Evolutionary conservation across 495 filamentous ascomycete genomes (phyloP).

Genomic region (Talaromyces nanjingensis): DNA sequence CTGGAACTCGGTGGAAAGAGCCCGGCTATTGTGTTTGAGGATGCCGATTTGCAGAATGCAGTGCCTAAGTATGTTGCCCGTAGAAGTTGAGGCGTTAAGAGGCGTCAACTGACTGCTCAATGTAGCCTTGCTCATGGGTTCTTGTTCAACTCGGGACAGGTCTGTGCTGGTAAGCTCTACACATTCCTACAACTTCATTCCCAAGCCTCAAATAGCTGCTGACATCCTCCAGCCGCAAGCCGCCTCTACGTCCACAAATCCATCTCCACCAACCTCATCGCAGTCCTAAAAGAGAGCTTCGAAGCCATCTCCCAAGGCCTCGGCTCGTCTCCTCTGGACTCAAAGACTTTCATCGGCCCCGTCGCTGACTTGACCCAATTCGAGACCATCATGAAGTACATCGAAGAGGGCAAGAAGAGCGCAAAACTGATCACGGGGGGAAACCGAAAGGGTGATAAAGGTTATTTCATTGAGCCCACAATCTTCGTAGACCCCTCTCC

Average conservation of each 20-base stretch:
- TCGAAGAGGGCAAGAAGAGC: not conserved
- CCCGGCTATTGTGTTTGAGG: slow-evolving; percentile 37
- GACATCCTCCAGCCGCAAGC: not conserved
- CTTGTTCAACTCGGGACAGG: not conserved
- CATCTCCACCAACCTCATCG: not conserved
- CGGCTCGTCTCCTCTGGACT: not conserved
- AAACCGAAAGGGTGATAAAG: not conserved
- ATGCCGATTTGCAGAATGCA: slow-evolving; percentile 28
- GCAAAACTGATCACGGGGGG: not conserved
- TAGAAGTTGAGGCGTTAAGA: too few species aligned
- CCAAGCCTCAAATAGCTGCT: not conserved
- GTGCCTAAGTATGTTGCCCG: not conserved
- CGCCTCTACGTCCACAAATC: not conserved
- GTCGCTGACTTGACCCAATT: not conserved
- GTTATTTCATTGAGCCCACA: slow-evolving; percentile 40
- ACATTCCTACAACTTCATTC: not conserved
- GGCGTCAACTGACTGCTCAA: not conserved
- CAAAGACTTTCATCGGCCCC: not conserved
- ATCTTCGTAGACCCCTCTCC: slow-evolving; percentile 39
- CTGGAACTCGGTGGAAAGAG: slow-evolving; percentile 42
- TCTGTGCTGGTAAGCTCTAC: not conserved
- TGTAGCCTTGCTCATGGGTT: not conserved
- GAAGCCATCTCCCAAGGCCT: not conserved
- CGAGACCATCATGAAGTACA: not conserved
- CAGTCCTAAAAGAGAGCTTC: not conserved